Base-by-base conservation (phyloP, 2,329 filamentous ascomycete genomes). In the Scedosporium minutisporum region DNA sequence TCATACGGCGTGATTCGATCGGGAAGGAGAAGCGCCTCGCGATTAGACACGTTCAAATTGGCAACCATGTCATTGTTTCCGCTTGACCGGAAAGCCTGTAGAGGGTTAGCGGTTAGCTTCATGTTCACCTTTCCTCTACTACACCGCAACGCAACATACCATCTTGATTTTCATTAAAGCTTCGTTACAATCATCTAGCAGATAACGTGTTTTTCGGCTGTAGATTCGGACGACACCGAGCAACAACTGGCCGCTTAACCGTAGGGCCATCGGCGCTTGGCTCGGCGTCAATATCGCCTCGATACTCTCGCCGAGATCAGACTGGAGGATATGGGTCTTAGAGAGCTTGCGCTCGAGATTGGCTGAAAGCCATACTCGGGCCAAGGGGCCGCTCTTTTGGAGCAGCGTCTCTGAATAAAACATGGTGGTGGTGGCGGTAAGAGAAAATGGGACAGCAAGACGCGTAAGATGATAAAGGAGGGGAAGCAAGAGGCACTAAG, bases 281-380 rank as follows among this genome's bases (percentile, higher is more conserved):
- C 89, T 90, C 58, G 91, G 91, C 64, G 90, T 91, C 68, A 97
- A 95, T 74, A 99, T 99, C 68, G 92, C 91, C 74, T 91, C 89
- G 67, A 99, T 93, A 75, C 93, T 96, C 78, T 92, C 91, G 70
- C 93, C 89, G 69, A 99, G 89, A 77, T 96, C 96, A 64, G 93
- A 93, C 73, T 96, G 91, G 66, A 99, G 76, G 68, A 97, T 95
- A 71, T 97, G 92, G 66, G 91, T 92, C 78, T 99, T 99, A 69
- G 93, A 96, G 65, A 99, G 87, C 80, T 97, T 99, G 81, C 93
- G 92, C 84, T 97, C 95, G 67, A 97, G 83, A 77, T 97, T 99
- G 79, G 95, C 92, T 38, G 95, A 96, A 65, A 97, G 85, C 95
- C 95, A 99, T 78, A 97, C 93, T 73, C 92, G 91, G 77, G 95